Evolutionary conservation across 108 stramenopile genomes (phyloP).

Genomic region (Cyclotella choctawhatcheeana): DNA sequence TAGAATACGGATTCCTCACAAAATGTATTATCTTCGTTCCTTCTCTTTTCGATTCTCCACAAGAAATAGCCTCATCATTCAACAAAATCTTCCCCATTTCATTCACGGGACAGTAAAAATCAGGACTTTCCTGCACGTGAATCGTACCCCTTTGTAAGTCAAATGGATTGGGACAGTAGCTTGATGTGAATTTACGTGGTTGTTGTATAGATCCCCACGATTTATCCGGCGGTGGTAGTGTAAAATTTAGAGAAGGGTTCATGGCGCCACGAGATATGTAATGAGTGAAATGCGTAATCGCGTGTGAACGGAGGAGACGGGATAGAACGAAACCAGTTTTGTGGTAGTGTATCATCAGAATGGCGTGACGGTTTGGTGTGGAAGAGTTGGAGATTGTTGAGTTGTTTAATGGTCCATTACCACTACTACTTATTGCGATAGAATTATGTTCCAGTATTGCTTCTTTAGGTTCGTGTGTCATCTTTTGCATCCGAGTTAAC

Average conservation of each 20-base stretch:
- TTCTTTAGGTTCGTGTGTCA: no score
- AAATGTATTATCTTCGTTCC: constrained; percentile 30
- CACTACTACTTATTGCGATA: no score
- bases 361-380: constrained; percentile 14
- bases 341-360: constrained; percentile 30
- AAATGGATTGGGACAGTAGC: constrained; percentile 13
- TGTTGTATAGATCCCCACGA: constrained; percentile 16
- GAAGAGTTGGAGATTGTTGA: no score
- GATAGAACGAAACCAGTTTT: constrained; percentile 31
- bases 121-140: constrained; percentile 26
- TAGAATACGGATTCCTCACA: constrained; percentile 31
- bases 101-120: constrained; percentile 17
- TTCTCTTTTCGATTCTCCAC: neutral
- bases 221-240: constrained; percentile 4
- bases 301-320: neutral
- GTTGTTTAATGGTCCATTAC: no score
- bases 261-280: neutral
- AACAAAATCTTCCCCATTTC: constrained; percentile 22
- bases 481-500: neutral
- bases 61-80: neutral
- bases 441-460: no score
- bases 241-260: neutral
- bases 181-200: constrained; percentile 11
- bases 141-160: constrained; percentile 14
- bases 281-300: constrained; percentile 2